Base-by-base conservation (phyloP, 140 eudicot genomes). In the Bidens hawaiensis region DNA sequence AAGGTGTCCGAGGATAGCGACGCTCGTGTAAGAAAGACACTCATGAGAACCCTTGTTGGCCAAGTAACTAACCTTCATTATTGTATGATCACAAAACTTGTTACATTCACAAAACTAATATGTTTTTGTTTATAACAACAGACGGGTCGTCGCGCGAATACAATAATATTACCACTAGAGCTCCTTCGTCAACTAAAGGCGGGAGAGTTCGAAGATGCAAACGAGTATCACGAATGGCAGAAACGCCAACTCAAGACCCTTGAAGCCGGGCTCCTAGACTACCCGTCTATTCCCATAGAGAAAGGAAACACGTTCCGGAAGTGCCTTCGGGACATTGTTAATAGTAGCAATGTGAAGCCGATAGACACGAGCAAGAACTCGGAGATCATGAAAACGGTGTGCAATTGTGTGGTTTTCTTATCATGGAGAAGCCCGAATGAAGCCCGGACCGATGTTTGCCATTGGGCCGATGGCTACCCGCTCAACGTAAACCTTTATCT, bases 391-490 rank as follows among this genome's bases (percentile, higher is more conserved):
- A 60, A 71, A 62, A 17, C 76, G 11, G 65, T 86, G 13, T 69
- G 84, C 68, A 83, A 81, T 26, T 62, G 72, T 28, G 79, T 79
- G 1, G 79, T 79, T 3, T 80, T 90, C 10, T 63, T 90, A 13
- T 64, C 95, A 10, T 90, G 97, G 97, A 71, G 95, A 23, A 76
- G 75, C 65, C 51, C 75, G 4, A 77, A 82, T 17, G 86, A 79
- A 11, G 72, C 78, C n/a, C 67, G 72, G 15, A 76, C 89, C 0
- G 84, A 80, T 8, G 73, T 83, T 1, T 86, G 93, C 57, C 97
- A 90, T 25, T 90, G 97, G 95, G 95, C 95, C 1, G 95, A 90
- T n/a, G 94, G 97, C 6, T 81, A 65, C 70, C 95, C 95, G 5
- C 54, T 90, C 15, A 90, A 86, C 33, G 53, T 83, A 21, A 90